Base-by-base conservation (phyloP, 2,329 filamentous ascomycete genomes). In the Botrytis tulipae region DNA sequence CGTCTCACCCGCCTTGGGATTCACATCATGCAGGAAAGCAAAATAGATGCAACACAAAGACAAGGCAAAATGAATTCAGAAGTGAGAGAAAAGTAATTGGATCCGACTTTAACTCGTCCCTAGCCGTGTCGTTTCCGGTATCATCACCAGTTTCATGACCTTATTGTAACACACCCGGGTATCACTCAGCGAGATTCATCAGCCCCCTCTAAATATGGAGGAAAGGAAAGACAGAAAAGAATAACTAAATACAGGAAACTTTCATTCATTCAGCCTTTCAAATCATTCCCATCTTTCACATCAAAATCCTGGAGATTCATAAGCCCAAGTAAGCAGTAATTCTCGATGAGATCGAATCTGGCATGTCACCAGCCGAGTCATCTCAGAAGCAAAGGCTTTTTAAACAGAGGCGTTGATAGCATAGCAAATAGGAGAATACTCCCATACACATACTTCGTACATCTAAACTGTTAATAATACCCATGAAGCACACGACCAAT, bases 401-500 rank as follows among this genome's bases (percentile, higher is more conserved):
- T 9, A 20, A 20, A 65, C 29, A 65, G 35, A 25, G n/a, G n/a
- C 32, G 25, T 20, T 29, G 61, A 65, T 46, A 35, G 61, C 40
- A 65, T 65, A 32, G 62, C 62, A 46, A 65, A 65, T 65, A 32
- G 62, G 40, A 65, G n/a, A 63, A 63, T 29, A 62, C 9, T 14
- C 9, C 25, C 35, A n/a, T 62, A 18, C 73, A 72, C 71, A 69
- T 32, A 32, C 32, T n/a, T n/a, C n/a, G n/a, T n/a, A n/a, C n/a
- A n/a, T 32, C 32, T 71, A 71, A 63, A 54, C 73, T 73, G 22
- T 73, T 73, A 32, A 61, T 44, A 22, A 57, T 54, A 46, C n/a
- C 40, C 62, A 35, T 65, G 62, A 73, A 37, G 61, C 76, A 77
- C 77, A 78, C 76, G 74, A 51, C 78, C 78, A 78, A 78, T 78